Percentiles rank a stretch among this genome's conserved stretches.
Conservation (phyloP, 331 rosid species). For the Malus hybrid region DNA sequence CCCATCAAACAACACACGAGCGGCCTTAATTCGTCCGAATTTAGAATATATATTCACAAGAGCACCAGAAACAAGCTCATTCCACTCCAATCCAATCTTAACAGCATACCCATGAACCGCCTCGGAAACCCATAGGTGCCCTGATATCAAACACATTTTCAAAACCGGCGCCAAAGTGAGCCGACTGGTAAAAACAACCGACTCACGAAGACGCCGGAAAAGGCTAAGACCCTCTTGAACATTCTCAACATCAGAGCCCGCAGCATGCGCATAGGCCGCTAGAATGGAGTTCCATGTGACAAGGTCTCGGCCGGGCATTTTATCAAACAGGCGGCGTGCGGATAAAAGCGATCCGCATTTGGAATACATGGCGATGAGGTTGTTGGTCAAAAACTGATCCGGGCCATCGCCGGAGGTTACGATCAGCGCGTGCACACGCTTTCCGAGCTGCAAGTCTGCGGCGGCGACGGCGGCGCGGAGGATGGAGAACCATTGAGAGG, state of each 20-base stretch:
- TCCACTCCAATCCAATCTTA: conserved; percentile 62
- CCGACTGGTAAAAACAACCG: conserved; percentile 31
- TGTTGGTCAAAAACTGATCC: conserved; percentile 55
- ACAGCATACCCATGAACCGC: conserved; percentile 59
- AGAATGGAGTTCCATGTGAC: conserved; percentile 82
- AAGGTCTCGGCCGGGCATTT: conserved; percentile 48
- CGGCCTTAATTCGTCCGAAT: conserved; percentile 38
- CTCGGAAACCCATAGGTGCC: conserved; percentile 43
- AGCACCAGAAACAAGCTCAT: conserved; percentile 62
- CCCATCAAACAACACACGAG: conserved; percentile 62
- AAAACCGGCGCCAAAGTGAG: conserved; percentile 68
- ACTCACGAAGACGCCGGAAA: conserved; percentile 49
- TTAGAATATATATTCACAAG: conserved; percentile 66
- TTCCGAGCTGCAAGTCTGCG: conserved; percentile 50
- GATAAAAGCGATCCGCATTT: conserved; percentile 55
- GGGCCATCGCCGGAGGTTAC: conserved; percentile 28
- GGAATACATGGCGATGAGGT: conserved; percentile 62
- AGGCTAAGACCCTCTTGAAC: conserved; percentile 42
- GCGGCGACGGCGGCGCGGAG: conserved; percentile 55
- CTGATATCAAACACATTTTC: conserved; percentile 47
- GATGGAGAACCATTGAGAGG: conserved; percentile 49
- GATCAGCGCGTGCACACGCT: conserved; percentile 49
- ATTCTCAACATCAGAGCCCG: conserved; percentile 14
- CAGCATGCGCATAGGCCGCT: conserved; percentile 50
- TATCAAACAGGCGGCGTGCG: conserved; percentile 68